A percentile compares a stretch with the other conserved stretches of the same genome.
Evolutionary conservation across 192 early-diverging fungal genomes (phyloP).

Genomic region (Dissophora ornata): DNA sequence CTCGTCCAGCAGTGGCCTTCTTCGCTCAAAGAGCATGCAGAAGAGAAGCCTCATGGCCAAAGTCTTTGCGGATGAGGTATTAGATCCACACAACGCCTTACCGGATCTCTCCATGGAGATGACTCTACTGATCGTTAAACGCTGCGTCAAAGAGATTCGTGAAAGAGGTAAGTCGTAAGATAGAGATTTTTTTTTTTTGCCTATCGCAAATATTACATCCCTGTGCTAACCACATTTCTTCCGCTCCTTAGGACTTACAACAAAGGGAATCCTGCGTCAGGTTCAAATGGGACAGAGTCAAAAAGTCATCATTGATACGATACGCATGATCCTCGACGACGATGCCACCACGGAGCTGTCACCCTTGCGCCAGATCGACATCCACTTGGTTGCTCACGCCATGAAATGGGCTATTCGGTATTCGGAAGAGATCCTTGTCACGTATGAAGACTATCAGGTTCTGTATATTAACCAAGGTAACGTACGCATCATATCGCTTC

Average conservation of each 20-base stretch:
- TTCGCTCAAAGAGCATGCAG: slow-evolving; percentile 33
- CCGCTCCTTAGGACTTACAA: slow-evolving; percentile 31
- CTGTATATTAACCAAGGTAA: slow-evolving; percentile 48
- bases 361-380: slow-evolving; percentile 34
- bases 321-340: slow-evolving; percentile 49
- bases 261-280: slow-evolving; percentile 50
- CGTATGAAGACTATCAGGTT: slow-evolving; percentile 42
- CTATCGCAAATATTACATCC: too few species aligned
- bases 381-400: slow-evolving; percentile 50
- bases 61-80: slow-evolving; percentile 36
- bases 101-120: slow-evolving; percentile 52
- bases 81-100: neutral
- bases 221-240: neutral
- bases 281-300: slow-evolving; percentile 38
- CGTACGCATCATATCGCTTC: too few species aligned
- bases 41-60: slow-evolving; percentile 37
- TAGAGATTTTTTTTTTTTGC: too few species aligned
- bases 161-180: slow-evolving; percentile 45
- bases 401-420: slow-evolving; percentile 52
- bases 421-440: slow-evolving; percentile 45
- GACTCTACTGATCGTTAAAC: slow-evolving; percentile 40
- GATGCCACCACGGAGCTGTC: slow-evolving; percentile 50
- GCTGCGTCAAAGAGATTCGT: slow-evolving; percentile 51
- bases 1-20: slow-evolving; percentile 28
- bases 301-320: slow-evolving; percentile 28